These are phyloP conservation scores for Bolboschoenus planiculmis DNA, from an alignment of 176 grass and related monocot genomes.

Conservation along the genomic window DNA sequence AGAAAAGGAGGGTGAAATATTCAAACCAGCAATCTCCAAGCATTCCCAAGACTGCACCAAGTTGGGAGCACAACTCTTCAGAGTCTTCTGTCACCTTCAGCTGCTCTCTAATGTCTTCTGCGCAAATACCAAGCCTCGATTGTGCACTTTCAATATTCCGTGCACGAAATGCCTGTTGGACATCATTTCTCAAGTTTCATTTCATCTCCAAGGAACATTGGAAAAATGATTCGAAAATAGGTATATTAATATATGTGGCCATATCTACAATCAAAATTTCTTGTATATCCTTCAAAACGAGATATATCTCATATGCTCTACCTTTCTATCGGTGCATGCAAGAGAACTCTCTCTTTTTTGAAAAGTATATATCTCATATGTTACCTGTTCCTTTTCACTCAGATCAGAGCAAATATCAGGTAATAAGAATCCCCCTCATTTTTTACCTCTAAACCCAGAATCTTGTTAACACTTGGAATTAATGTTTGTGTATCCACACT, in stretches of 20 bases:
- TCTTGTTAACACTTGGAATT: not conserved
- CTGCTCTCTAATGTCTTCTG: conserved; percentile 80
- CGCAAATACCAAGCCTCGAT: conserved; percentile 75
- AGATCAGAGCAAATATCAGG: not conserved
- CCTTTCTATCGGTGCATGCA: too few relatives aligned
- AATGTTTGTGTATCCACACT: not conserved
- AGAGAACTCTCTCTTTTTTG: too few relatives aligned
- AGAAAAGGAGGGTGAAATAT: not conserved
- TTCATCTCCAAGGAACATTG: not conserved
- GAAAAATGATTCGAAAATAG: not conserved
- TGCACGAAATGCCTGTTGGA: conserved; percentile 61
- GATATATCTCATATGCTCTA: not conserved
- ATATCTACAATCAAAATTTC: not conserved
- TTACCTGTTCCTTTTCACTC: too few relatives aligned
- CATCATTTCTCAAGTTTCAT: not conserved
- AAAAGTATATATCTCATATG: too few relatives aligned
- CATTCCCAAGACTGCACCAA: conserved; percentile 90
- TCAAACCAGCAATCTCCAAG: conserved; percentile 91
- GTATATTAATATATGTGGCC: not conserved
- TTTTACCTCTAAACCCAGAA: not conserved
- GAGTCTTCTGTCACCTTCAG: conserved; percentile 50
- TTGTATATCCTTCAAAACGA: not conserved
- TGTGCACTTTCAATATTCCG: conserved; percentile 85
- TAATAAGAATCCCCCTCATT: not conserved
- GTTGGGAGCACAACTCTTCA: conserved; percentile 76